Percentiles rank a stretch among this genome's conserved stretches.
Conservation (phyloP, 345 rosid genomes). For the Lepidium didymum region DNA sequence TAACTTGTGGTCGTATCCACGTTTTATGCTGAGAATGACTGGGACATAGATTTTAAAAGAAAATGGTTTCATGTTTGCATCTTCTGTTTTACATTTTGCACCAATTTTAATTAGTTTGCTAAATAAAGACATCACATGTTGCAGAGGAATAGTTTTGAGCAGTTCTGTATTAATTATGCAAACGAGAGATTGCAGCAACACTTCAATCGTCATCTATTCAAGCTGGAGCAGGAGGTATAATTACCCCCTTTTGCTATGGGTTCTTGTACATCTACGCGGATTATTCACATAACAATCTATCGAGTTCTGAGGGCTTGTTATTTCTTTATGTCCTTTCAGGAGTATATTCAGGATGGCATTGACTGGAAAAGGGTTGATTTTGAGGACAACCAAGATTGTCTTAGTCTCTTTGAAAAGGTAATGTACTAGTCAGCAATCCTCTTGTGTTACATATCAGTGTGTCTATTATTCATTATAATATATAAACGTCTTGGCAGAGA, state of each 20-base stretch:
- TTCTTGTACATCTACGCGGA: neutral
- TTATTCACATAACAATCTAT: neutral
- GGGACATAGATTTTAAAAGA: neutral
- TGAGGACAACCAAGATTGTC: constrained; percentile 95
- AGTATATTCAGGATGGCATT: constrained; percentile 92
- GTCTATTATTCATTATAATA: neutral
- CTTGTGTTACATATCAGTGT: neutral
- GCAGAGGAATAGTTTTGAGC: constrained; percentile 98
- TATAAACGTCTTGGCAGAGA: neutral
- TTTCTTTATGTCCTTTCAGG: constrained; percentile 39
- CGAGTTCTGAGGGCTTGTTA: neutral
- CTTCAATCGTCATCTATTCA: constrained; percentile 94
- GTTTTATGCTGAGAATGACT: neutral
- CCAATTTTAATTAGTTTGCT: constrained; percentile 7
- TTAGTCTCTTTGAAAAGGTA: constrained; percentile 97
- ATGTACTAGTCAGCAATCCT: neutral
- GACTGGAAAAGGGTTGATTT: constrained; percentile 97
- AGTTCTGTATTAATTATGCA: constrained; percentile 96
- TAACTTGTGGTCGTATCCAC: neutral
- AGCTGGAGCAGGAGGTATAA: constrained; percentile 93
- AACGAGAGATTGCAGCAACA: constrained; percentile 99
- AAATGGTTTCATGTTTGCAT: constrained; percentile 5
- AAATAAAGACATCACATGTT: constrained; percentile 23
- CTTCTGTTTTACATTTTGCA: constrained; percentile 2
- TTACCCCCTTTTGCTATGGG: constrained; percentile 11